Percentiles rank a stretch among this genome's conserved stretches.
phyloP scores from a whole-genome alignment of 2,329 filamentous ascomycete species.

The Emergomyces orientalis region DNA sequence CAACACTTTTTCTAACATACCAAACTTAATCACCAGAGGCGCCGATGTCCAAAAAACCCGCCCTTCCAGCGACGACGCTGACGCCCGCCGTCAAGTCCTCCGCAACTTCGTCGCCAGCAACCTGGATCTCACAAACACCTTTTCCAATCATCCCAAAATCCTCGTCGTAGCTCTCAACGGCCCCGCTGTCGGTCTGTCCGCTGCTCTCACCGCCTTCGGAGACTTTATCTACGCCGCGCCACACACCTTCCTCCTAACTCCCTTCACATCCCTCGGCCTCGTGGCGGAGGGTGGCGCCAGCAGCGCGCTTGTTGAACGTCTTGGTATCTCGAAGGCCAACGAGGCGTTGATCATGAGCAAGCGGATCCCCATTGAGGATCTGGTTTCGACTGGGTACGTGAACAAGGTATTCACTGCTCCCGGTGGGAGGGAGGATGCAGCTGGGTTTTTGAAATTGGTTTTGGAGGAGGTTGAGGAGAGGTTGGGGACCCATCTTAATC shows the following conservation, averaged over 20 bases:
- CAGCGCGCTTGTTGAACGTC: slow-evolving; percentile 64
- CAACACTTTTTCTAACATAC: background rate
- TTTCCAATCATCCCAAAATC: slow-evolving; percentile 90
- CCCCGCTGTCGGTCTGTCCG: slow-evolving; percentile 78
- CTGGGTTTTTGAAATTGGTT: slow-evolving; percentile 61
- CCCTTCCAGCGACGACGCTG: slow-evolving; percentile 34
- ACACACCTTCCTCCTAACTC: slow-evolving; percentile 75
- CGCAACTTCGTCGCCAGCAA: slow-evolving; percentile 72
- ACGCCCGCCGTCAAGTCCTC: slow-evolving; percentile 51
- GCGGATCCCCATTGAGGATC: slow-evolving; percentile 61
- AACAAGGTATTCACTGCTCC: slow-evolving; percentile 65
- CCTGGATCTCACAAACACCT: slow-evolving; percentile 78
- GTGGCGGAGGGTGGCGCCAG: slow-evolving; percentile 82
- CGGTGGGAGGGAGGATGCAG: slow-evolving; percentile 51
- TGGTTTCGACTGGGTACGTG: slow-evolving; percentile 69
- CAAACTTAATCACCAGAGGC: slow-evolving; percentile 46
- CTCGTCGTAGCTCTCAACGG: slow-evolving; percentile 87
- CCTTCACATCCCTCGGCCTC: slow-evolving; percentile 81
- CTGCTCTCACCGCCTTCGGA: slow-evolving; percentile 69
- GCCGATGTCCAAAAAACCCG: slow-evolving; percentile 61
- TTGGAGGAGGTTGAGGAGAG: slow-evolving; percentile 70
- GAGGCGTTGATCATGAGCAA: slow-evolving; percentile 90
- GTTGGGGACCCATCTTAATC: slow-evolving; percentile 69
- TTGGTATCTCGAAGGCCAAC: slow-evolving; percentile 75
- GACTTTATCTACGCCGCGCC: slow-evolving; percentile 90